These are phyloP conservation scores for Ganoderma sinense DNA, from an alignment of 1,284 basidiomycete genomes.

Conservation along the genomic window DNA sequence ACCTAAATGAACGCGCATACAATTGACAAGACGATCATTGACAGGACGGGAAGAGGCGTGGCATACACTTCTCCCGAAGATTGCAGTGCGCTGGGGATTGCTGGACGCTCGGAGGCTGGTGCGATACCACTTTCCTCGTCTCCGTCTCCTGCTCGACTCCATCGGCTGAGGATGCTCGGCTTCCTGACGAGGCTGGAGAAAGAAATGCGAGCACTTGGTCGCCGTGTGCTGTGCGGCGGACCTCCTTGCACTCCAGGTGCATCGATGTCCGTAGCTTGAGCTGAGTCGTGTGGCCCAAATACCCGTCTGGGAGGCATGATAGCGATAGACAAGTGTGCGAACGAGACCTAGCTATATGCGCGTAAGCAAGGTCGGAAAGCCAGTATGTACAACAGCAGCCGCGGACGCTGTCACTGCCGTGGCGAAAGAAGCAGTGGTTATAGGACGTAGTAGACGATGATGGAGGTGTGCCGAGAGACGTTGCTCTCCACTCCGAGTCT, in stretches of 20 bases:
- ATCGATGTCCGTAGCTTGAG: slow-evolving; percentile 21
- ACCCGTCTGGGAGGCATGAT: slow-evolving; percentile 30
- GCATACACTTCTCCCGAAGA: slow-evolving; percentile 66
- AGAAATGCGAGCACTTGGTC: slow-evolving; percentile 35
- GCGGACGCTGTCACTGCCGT: neutral
- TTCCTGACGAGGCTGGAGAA: slow-evolving; percentile 34
- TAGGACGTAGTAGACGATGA: neutral
- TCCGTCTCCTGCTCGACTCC: slow-evolving; percentile 30
- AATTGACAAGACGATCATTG: slow-evolving; percentile 92
- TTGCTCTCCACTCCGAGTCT: neutral
- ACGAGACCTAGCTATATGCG: neutral
- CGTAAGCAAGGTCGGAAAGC: neutral
- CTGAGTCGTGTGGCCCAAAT: slow-evolving; percentile 32
- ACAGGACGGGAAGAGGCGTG: slow-evolving; percentile 86
- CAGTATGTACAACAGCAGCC: neutral
- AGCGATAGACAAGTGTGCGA: neutral
- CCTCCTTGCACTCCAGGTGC: slow-evolving; percentile 7
- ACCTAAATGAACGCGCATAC: slow-evolving; percentile 55
- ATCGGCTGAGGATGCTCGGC: slow-evolving; percentile 37
- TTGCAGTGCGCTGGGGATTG: slow-evolving; percentile 79
- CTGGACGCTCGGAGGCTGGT: slow-evolving; percentile 55
- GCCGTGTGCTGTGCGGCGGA: neutral
- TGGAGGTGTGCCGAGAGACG: neutral
- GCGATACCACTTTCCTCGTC: slow-evolving; percentile 37
- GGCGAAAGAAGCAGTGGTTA: neutral